Evolutionary conservation across 805 yeast genomes (phyloP).

Genomic region (Schizosaccharomyces lindneri): DNA sequence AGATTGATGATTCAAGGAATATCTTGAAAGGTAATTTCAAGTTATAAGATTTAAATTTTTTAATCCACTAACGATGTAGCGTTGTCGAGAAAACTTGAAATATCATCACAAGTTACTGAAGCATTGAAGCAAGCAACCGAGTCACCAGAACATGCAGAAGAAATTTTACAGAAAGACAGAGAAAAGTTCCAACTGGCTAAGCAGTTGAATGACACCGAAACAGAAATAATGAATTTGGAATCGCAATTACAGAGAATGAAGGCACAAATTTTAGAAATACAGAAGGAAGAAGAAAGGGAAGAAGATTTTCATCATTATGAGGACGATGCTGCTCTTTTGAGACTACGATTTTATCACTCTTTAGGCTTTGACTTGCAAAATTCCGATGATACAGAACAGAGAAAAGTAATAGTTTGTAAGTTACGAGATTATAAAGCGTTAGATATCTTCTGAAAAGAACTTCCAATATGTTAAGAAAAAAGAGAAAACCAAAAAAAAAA

Average conservation of each 20-base stretch:
- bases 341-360: conserved; percentile 7
- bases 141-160: conserved; percentile 5
- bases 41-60: not conserved
- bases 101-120: not conserved
- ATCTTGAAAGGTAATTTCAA: not conserved
- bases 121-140: conserved; percentile 3
- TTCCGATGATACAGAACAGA: conserved; percentile 5
- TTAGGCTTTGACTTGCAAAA: conserved; percentile 7
- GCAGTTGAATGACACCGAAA: conserved; percentile 9
- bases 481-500: too few relatives aligned
- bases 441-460: not conserved
- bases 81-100: not conserved
- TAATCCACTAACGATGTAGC: not conserved
- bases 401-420: conserved; percentile 7
- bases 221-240: conserved; percentile 6
- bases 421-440: not conserved
- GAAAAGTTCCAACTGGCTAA: conserved; percentile 9
- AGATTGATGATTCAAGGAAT: not conserved
- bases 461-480: not conserved
- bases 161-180: conserved; percentile 6
- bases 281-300: conserved; percentile 4
- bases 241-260: conserved; percentile 6
- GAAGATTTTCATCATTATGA: not conserved
- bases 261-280: conserved; percentile 6
- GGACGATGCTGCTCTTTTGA: conserved; percentile 2